These are phyloP conservation scores for Suillus luteus DNA, from an alignment of 768 basidiomycete species.

Conservation along the genomic window DNA sequence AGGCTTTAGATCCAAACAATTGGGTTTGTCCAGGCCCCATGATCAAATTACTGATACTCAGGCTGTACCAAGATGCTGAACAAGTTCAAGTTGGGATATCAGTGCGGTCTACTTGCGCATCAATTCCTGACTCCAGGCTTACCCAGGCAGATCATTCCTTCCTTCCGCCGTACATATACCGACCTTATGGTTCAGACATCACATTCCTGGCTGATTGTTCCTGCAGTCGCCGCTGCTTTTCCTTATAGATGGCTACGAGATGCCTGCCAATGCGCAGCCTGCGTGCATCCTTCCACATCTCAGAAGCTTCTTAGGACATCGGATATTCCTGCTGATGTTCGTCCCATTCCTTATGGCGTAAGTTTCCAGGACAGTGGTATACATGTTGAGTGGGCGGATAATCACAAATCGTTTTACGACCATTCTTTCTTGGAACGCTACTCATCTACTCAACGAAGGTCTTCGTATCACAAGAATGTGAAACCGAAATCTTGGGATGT, in stretches of 20 bases:
- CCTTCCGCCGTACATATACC: background rate
- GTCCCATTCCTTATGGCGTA: constrained; percentile 46
- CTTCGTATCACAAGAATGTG: constrained; percentile 48
- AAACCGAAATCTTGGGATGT: constrained; percentile 47
- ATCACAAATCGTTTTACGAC: constrained; percentile 59
- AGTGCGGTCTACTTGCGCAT: background rate
- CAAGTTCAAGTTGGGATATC: background rate
- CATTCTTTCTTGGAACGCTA: constrained; percentile 52
- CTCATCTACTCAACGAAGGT: constrained; percentile 37
- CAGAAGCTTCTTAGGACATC: constrained; percentile 79
- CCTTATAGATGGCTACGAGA: constrained; percentile 84
- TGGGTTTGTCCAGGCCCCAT: background rate
- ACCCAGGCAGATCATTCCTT: background rate
- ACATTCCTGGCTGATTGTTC: constrained; percentile 18
- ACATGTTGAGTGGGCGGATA: constrained; percentile 56
- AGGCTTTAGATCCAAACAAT: constrained; percentile 34
- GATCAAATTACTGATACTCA: too few species aligned
- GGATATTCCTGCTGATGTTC: constrained; percentile 56
- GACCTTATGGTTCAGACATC: background rate
- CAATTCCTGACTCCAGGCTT: background rate
- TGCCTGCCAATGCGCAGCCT: constrained; percentile 71
- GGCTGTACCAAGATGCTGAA: constrained; percentile 1
- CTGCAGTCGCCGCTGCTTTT: constrained; percentile 45
- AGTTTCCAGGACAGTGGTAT: constrained; percentile 47
- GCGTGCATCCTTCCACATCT: constrained; percentile 73